Conservation (phyloP, 2,329 filamentous ascomycete species). For the Colletotrichum somersetense region DNA sequence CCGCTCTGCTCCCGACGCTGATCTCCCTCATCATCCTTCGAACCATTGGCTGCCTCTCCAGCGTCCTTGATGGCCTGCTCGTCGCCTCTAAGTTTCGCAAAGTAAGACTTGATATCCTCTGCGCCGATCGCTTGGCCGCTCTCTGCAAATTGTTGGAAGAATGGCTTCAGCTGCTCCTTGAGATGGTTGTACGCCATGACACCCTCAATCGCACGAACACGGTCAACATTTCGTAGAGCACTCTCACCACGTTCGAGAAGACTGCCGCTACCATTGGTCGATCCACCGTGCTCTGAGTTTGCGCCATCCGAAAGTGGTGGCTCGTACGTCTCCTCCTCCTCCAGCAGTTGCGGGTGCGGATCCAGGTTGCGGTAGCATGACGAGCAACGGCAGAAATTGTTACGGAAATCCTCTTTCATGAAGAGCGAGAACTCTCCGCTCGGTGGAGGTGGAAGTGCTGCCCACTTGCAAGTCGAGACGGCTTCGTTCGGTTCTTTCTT, state of each 20-base stretch:
- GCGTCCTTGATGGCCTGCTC: conserved; percentile 78
- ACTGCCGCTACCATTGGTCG: conserved; percentile 80
- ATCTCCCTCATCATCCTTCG: conserved; percentile 51
- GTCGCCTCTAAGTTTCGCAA: conserved; percentile 93
- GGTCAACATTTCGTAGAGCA: conserved; percentile 90
- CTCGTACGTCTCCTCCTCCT: conserved; percentile 95
- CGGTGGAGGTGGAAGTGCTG: conserved; percentile 68
- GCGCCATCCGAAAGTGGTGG: conserved; percentile 82
- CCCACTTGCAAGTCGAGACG: conserved; percentile 67
- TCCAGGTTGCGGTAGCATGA: conserved; percentile 82
- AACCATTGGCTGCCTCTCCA: conserved; percentile 62
- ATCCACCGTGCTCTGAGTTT: conserved; percentile 66
- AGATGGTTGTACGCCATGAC: conserved; percentile 99
- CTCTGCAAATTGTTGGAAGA: conserved; percentile 93
- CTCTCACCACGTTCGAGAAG: conserved; percentile 93
- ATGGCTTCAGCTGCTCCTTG: conserved; percentile 94
- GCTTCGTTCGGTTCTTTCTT: conserved; percentile 34
- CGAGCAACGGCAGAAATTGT: conserved; percentile 84
- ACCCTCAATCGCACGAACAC: conserved; percentile 92
- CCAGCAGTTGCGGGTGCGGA: conserved; percentile 83
- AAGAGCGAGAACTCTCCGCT: conserved; percentile 80
- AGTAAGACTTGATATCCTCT: conserved; percentile 96
- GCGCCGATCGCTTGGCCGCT: conserved; percentile 89
- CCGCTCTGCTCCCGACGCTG: conserved; percentile 66
- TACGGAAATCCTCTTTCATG: conserved; percentile 82